Conservation (phyloP, 495 filamentous ascomycete species). For the Mytilinidion resinicola region DNA sequence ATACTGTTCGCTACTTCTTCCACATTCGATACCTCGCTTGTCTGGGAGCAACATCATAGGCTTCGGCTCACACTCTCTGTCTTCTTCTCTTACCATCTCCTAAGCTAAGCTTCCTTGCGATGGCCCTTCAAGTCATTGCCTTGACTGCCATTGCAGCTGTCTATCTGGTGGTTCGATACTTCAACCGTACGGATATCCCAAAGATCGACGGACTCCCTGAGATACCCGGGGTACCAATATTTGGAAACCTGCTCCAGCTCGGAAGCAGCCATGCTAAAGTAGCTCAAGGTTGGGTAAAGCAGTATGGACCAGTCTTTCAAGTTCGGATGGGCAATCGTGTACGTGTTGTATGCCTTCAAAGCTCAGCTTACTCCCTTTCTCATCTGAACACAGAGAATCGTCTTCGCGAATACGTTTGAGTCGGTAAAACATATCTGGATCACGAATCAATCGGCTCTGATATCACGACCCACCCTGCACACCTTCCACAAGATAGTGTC, state of each 20-base stretch:
- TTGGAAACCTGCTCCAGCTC: slow-evolving; percentile 57
- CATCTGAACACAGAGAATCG: slow-evolving; percentile 45
- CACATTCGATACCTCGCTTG: too few relatives aligned
- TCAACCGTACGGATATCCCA: slow-evolving; percentile 53
- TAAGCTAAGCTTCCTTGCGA: neutral
- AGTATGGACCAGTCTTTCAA: slow-evolving; percentile 62
- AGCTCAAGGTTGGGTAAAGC: slow-evolving; percentile 50
- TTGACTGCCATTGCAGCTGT: slow-evolving; percentile 21
- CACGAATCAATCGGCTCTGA: slow-evolving; percentile 63
- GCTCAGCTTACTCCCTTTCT: neutral
- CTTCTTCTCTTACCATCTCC: neutral
- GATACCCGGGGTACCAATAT: slow-evolving; percentile 56
- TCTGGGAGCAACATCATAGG: neutral
- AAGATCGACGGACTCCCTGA: slow-evolving; percentile 61
- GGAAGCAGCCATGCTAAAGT: slow-evolving; percentile 51
- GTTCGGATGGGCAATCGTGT: slow-evolving; percentile 61
- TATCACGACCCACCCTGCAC: slow-evolving; percentile 62
- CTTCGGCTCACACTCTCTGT: neutral
- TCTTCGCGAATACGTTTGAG: slow-evolving; percentile 66
- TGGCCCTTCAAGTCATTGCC: slow-evolving; percentile 10
- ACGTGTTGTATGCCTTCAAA: neutral
- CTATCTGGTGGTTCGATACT: slow-evolving; percentile 47
- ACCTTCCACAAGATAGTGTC: slow-evolving; percentile 69
- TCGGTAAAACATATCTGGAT: slow-evolving; percentile 64
- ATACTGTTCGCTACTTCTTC: too few relatives aligned